Conservation (phyloP, 176 grass and related monocot genomes). For the Carex pumila region DNA sequence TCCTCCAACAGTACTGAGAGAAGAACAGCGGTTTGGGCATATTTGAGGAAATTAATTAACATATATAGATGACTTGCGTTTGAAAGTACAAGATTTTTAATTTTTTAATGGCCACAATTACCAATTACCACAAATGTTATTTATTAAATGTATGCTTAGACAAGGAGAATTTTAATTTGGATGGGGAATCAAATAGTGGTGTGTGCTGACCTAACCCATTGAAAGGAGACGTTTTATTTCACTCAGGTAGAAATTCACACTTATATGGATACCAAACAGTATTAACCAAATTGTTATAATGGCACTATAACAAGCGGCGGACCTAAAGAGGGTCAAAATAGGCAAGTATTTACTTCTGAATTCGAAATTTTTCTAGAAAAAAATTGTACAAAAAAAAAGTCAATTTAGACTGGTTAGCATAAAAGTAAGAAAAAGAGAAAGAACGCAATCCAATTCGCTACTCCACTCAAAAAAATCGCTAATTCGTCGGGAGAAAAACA, state of each 20-base stretch:
- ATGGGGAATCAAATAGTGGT: not conserved
- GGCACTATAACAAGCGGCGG: not conserved
- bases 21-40: too few relatives aligned
- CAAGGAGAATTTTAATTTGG: not conserved
- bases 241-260: not conserved
- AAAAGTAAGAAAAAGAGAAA: too few relatives aligned
- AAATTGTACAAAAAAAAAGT: too few relatives aligned
- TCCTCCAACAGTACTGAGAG: too few relatives aligned
- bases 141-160: not conserved
- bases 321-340: too few relatives aligned
- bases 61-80: not conserved
- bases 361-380: too few relatives aligned
- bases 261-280: not conserved
- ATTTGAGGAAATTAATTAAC: too few relatives aligned
- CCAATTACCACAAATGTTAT: not conserved
- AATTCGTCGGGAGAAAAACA: too few relatives aligned
- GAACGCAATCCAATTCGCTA: too few relatives aligned
- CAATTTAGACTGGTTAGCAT: too few relatives aligned
- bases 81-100: not conserved
- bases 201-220: not conserved
- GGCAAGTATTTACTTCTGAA: too few relatives aligned
- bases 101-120: not conserved
- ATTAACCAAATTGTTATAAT: not conserved
- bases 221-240: not conserved
- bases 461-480: too few relatives aligned